Percentiles rank a stretch among this genome's conserved stretches.
Conservation (phyloP, 2,329 filamentous ascomycete genomes). For the Ascochyta lentis region DNA sequence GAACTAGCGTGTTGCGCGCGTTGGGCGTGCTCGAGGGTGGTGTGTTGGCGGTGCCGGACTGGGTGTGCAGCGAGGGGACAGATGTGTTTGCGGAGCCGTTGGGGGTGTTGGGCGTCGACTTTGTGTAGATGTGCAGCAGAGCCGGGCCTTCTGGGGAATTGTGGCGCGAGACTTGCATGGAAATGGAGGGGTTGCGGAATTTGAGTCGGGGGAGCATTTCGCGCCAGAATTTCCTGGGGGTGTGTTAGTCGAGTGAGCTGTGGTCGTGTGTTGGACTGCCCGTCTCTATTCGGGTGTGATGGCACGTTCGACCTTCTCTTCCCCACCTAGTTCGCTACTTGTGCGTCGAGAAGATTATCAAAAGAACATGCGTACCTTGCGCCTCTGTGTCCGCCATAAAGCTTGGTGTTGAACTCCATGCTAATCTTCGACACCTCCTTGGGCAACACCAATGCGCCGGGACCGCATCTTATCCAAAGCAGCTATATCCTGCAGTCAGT, state of each 20-base stretch:
- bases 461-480: conserved; percentile 76
- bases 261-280: neutral
- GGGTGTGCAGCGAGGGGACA: conserved; percentile 26
- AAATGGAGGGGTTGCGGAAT: conserved; percentile 87
- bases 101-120: conserved; percentile 19
- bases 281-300: neutral
- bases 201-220: conserved; percentile 84
- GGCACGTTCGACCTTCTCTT: neutral
- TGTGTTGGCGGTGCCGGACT: conserved; percentile 11
- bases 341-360: neutral
- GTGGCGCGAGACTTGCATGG: conserved; percentile 81
- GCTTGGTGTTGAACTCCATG: conserved; percentile 70
- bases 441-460: conserved; percentile 82
- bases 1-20: conserved; percentile 32
- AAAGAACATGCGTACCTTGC: conserved; percentile 63
- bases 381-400: conserved; percentile 73
- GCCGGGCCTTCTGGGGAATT: conserved; percentile 49
- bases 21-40: conserved; percentile 30
- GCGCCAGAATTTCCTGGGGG: conserved; percentile 82
- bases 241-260: neutral
- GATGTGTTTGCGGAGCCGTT: conserved; percentile 16
- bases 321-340: neutral
- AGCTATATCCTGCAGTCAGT: conserved; percentile 59
- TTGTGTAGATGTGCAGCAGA: conserved; percentile 41
- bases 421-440: conserved; percentile 76